Conservation (phyloP, 1,139 yeast species). For the Blastobotrys capitulatus region DNA sequence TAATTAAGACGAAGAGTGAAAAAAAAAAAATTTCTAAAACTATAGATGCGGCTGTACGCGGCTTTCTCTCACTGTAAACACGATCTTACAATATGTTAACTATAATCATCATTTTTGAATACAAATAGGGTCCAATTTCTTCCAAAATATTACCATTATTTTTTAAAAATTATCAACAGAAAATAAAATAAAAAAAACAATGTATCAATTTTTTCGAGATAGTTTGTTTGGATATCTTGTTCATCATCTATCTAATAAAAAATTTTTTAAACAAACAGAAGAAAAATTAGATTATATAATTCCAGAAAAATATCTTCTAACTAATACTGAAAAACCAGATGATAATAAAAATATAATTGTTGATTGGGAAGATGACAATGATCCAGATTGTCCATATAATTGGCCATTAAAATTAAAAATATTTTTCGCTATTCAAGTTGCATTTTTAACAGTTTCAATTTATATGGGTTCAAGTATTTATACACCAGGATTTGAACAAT, state of each 20-base stretch:
- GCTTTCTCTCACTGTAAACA: too few species aligned
- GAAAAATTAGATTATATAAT: constrained; percentile 8
- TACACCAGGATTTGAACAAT: constrained; percentile 46
- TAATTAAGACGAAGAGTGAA: too few species aligned
- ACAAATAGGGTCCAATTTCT: too few species aligned
- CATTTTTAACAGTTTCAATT: constrained; percentile 46
- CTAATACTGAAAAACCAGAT: too few species aligned
- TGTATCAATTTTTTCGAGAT: constrained; percentile 9
- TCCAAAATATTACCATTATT: too few species aligned
- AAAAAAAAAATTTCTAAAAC: too few species aligned
- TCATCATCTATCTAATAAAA: constrained; percentile 15
- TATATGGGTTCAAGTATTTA: constrained; percentile 64
- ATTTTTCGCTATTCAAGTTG: constrained; percentile 39
- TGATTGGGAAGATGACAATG: constrained; percentile 46
- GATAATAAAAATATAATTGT: constrained; percentile 18
- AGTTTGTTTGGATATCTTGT: constrained; percentile 16
- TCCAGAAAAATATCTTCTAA: constrained; percentile 10
- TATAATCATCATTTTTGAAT: too few species aligned
- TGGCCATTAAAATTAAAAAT: constrained; percentile 44
- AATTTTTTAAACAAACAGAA: constrained; percentile 11
- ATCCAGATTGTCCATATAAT: constrained; percentile 53
- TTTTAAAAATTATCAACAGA: too few species aligned
- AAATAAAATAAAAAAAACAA: too few species aligned
- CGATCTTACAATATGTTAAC: too few species aligned
- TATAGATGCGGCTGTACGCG: too few species aligned